Evolutionary conservation across 257 asterid species (phyloP).

Genomic region (Ballota nigra): DNA sequence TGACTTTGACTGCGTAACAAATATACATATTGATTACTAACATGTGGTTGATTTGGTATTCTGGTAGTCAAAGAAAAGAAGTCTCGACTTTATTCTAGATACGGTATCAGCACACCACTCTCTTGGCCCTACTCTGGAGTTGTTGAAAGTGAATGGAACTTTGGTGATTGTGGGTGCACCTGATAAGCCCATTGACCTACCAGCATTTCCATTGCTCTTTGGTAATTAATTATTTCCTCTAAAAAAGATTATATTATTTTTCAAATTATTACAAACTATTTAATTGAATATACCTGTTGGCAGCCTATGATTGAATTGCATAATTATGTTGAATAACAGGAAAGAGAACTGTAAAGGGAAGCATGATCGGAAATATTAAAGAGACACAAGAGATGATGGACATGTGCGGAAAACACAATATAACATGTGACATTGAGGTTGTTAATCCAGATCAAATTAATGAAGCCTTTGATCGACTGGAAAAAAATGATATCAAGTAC

Average conservation of each 20-base stretch:
- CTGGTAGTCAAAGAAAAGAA: slow-evolving; percentile 53
- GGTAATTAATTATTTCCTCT: slow-evolving; percentile 33
- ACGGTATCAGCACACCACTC: slow-evolving; percentile 81
- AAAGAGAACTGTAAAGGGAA: slow-evolving; percentile 82
- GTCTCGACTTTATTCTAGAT: slow-evolving; percentile 65
- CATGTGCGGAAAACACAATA: slow-evolving; percentile 63
- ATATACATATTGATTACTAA: background rate
- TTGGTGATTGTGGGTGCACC: slow-evolving; percentile 81
- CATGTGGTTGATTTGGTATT: background rate
- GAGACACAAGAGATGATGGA: slow-evolving; percentile 91
- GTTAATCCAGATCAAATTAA: slow-evolving; percentile 50
- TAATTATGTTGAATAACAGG: slow-evolving; percentile 32
- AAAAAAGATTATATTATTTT: background rate
- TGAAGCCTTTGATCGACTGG: slow-evolving; percentile 61
- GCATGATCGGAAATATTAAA: slow-evolving; percentile 71
- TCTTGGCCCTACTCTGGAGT: slow-evolving; percentile 58
- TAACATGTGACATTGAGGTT: slow-evolving; percentile 66
- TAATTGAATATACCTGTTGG: background rate
- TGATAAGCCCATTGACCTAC: slow-evolving; percentile 70
- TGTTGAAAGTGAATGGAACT: slow-evolving; percentile 75
- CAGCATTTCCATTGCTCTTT: slow-evolving; percentile 71
- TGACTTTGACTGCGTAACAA: too few species aligned
- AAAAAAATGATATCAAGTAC: slow-evolving; percentile 76
- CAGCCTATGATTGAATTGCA: background rate
- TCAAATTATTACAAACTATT: too few species aligned